Conservation (phyloP, 768 basidiomycete species). For the Serpula lacrymans region DNA sequence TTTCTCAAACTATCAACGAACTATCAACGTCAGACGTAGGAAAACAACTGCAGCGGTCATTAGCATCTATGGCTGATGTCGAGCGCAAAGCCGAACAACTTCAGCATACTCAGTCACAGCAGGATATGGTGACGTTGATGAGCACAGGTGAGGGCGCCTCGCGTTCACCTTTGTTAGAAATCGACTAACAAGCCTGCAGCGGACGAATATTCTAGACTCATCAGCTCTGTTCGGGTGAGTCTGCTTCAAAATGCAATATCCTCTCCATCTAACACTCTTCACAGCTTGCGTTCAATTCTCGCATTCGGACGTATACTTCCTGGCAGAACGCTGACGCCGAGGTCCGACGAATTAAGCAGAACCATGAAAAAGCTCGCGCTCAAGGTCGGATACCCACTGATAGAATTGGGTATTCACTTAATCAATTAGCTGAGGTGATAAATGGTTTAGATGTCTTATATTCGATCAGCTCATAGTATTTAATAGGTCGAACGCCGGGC, state of each 20-base stretch:
- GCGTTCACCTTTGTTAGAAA: not conserved
- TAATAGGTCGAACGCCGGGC: conserved; percentile 79
- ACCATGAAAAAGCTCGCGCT: conserved; percentile 78
- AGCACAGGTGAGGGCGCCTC: conserved; percentile 51
- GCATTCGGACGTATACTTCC: conserved; percentile 74
- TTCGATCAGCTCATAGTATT: too few relatives aligned
- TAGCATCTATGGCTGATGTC: conserved; percentile 71
- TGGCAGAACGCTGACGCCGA: conserved; percentile 85
- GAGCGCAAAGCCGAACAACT: conserved; percentile 71
- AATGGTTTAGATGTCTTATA: conserved; percentile 2
- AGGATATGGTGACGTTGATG: conserved; percentile 80
- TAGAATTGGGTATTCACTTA: conserved; percentile 67
- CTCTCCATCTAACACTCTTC: not conserved
- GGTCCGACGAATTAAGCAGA: conserved; percentile 63
- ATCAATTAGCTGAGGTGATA: conserved; percentile 78
- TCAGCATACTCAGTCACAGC: conserved; percentile 71
- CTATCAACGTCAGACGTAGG: conserved; percentile 76
- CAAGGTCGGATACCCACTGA: conserved; percentile 74
- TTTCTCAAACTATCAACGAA: conserved; percentile 66
- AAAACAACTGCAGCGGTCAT: conserved; percentile 64
- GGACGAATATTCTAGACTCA: conserved; percentile 92
- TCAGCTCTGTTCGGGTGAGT: conserved; percentile 80
- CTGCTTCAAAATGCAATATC: not conserved
- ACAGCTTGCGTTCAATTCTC: conserved; percentile 84
- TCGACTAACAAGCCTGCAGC: conserved; percentile 32